Percentiles rank a stretch among this genome's conserved stretches.
Evolutionary conservation across 345 rosid species (phyloP).

Genomic region (Bruguiera gymnorhiza): DNA sequence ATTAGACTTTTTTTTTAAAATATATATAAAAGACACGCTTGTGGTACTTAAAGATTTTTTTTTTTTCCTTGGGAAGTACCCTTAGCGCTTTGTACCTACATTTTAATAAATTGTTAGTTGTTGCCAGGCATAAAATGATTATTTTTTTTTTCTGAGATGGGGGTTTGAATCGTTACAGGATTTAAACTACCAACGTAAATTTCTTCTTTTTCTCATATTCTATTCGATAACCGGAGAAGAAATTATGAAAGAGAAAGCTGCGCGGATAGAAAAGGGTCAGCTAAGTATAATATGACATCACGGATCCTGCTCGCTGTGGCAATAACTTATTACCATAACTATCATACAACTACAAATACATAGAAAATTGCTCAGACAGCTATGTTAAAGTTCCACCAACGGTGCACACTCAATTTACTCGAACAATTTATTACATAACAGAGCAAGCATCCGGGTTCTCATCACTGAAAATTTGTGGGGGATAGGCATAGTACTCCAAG

Average conservation of each 20-base stretch:
- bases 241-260: background rate
- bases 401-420: background rate
- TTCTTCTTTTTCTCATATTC: too few relatives aligned
- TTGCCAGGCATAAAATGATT: too few relatives aligned
- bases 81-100: too few relatives aligned
- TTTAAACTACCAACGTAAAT: too few relatives aligned
- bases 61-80: too few relatives aligned
- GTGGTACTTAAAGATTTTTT: too few relatives aligned
- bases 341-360: background rate
- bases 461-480: constrained; percentile 59
- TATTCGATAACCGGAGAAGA: background rate
- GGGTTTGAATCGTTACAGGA: too few relatives aligned
- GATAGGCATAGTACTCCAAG: constrained; percentile 37
- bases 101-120: too few relatives aligned
- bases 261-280: background rate
- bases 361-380: constrained; percentile 7
- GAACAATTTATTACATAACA: constrained; percentile 36
- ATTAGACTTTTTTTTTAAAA: too few relatives aligned
- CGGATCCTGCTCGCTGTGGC: background rate
- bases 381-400: background rate
- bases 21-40: too few relatives aligned
- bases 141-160: too few relatives aligned
- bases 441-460: constrained; percentile 71
- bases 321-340: background rate
- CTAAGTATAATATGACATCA: background rate